phyloP scores from a whole-genome alignment of 768 basidiomycete species.

The Boletus reticulatus region DNA sequence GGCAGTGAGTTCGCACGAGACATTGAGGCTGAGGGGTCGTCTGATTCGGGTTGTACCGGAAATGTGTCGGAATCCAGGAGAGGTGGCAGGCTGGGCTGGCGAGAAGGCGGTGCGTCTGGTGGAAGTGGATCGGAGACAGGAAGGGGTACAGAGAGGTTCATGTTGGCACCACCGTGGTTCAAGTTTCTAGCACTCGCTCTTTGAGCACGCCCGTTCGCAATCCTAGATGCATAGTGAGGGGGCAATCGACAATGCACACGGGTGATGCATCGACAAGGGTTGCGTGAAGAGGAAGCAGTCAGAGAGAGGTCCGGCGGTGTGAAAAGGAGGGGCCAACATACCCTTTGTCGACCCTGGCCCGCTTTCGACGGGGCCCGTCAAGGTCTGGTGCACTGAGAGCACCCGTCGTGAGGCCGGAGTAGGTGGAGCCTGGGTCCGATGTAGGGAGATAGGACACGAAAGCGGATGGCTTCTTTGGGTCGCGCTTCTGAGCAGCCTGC shows the following conservation, averaged over 20 bases:
- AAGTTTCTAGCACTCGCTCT: slow-evolving; percentile 69
- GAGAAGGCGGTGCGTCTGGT: slow-evolving; percentile 38
- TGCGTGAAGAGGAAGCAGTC: slow-evolving; percentile 22
- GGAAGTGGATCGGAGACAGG: slow-evolving; percentile 37
- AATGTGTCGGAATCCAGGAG: slow-evolving; percentile 52
- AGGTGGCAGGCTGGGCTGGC: slow-evolving; percentile 37
- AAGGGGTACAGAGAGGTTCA: slow-evolving; percentile 24
- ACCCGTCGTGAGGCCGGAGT: slow-evolving; percentile 71
- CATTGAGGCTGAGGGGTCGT: slow-evolving; percentile 47
- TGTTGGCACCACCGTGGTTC: slow-evolving; percentile 43
- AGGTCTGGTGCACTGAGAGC: slow-evolving; percentile 55
- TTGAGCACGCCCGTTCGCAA: slow-evolving; percentile 65
- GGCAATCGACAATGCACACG: slow-evolving; percentile 3
- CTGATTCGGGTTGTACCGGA: slow-evolving; percentile 54
- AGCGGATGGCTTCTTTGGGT: slow-evolving; percentile 72
- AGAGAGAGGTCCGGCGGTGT: slow-evolving; percentile 20
- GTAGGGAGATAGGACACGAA: slow-evolving; percentile 77
- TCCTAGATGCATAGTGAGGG: slow-evolving; percentile 35
- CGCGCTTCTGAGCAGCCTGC: slow-evolving; percentile 71
- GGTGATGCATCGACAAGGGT: slow-evolving; percentile 28
- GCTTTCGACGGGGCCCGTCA: slow-evolving; percentile 69
- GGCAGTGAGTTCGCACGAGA: slow-evolving; percentile 62
- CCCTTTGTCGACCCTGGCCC: slow-evolving; percentile 72
- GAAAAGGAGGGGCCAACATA: slow-evolving; percentile 40
- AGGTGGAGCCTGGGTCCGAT: slow-evolving; percentile 86